Base-by-base conservation (phyloP, 345 rosid species). In the Citrus trifoliata region DNA sequence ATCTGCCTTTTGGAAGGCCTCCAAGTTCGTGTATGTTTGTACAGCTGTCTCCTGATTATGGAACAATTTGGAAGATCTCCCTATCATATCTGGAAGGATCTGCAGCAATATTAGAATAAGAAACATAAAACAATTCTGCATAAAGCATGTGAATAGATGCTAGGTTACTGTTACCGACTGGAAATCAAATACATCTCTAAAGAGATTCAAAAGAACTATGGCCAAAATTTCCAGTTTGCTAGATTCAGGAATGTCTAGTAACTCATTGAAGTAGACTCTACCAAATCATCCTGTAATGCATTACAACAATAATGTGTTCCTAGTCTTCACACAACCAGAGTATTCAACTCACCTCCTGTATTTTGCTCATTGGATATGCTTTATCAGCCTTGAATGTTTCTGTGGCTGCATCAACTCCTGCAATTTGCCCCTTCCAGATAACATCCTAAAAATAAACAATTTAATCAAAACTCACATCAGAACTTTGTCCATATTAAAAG, bases 51-150 rank as follows among this genome's bases (percentile, higher is more conserved):
- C 84, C 80, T 7, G 81, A 81, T 91, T 94, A 80, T 96, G 97
- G 85, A 92, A 93, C 90, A 95, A 79, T 75, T 80, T 89, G 67
- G 96, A 88, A 74, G 92, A 90, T 75, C 84, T 82, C 79, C 71
- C 85, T n/a, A 95, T 86, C 96, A 93, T 88, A 51, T 83, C 88
- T 72, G 99, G 91, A 86, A 96, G 97, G 80, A 96, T 78, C 98
- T 96, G 94, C 76, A 85, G 72, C 72, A 56, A 83, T 75, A 77
- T 65, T 69, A 73, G 67, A 79, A 53, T 55, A 28, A 82, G 48
- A 69, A 70, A 42, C 33, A 74, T 64, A 22, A 18, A 73, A 51
- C 51, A 70, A 24, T 56, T 53, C 22, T 35, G 38, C 55, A 53
- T 35, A 55, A 13, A n/a, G 19, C 51, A 18, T 35, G 71, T 48